Conservation (phyloP, 345 rosid species). For the Brassica incana region DNA sequence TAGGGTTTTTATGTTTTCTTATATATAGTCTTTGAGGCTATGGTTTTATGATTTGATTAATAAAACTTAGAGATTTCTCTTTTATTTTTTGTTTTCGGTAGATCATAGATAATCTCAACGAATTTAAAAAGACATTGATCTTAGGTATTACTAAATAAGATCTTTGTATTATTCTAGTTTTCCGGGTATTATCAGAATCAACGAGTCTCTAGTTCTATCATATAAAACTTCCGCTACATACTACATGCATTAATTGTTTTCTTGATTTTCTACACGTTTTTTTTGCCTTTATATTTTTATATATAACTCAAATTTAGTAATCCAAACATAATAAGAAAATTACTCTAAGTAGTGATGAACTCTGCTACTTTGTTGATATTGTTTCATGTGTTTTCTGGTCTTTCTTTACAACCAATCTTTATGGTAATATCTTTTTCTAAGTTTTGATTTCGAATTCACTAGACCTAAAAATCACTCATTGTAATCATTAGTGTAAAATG, state of each 20-base stretch:
- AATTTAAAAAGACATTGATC: no score
- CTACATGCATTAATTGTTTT: not conserved
- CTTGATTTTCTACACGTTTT: not conserved
- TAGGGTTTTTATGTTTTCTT: no score
- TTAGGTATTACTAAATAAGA: no score
- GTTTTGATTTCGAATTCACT: not conserved
- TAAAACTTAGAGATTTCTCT: no score
- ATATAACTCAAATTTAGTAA: not conserved
- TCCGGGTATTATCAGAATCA: no score
- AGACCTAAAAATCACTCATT: not conserved
- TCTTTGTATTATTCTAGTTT: no score
- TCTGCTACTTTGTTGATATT: slow-evolving; percentile 11
- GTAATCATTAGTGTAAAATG: not conserved
- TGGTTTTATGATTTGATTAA: no score
- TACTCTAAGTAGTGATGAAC: slow-evolving; percentile 8
- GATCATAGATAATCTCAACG: no score
- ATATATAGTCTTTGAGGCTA: no score
- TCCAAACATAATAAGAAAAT: not conserved
- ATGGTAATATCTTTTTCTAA: not conserved
- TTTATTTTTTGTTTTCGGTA: no score
- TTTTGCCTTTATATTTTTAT: not conserved
- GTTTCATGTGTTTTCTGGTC: slow-evolving; percentile 15
- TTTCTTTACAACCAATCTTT: slow-evolving; percentile 4
- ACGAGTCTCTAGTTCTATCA: no score
- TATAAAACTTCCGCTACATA: no score